These are phyloP conservation scores for Penicillium sumatraense DNA, from an alignment of 2,329 filamentous ascomycete species.

Conservation along the genomic window DNA sequence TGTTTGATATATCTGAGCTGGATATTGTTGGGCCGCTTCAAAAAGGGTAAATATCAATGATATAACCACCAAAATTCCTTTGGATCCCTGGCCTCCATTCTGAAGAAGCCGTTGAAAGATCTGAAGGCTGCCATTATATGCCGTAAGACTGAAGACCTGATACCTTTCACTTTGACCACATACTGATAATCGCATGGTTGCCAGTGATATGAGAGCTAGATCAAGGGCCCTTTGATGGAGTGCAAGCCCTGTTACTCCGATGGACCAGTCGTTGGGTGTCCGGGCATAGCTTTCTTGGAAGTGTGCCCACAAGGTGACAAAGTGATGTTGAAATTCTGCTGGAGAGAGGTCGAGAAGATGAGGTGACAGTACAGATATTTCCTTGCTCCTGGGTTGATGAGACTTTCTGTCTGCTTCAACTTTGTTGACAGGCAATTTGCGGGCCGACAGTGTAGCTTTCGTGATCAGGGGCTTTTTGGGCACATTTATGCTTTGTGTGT, in stretches of 20 bases:
- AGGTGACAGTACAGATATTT: background rate
- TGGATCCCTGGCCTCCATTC: background rate
- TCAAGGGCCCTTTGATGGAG: constrained; percentile 9
- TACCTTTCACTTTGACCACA: constrained; percentile 1
- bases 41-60: constrained; percentile 13
- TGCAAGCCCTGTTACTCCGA: background rate
- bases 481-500: constrained; percentile 1
- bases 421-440: background rate
- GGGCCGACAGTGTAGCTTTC: constrained; percentile 1
- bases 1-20: constrained; percentile 3
- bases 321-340: constrained; percentile 9
- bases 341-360: constrained; percentile 7
- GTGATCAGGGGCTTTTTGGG: constrained; percentile 7
- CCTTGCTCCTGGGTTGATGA: too few relatives aligned
- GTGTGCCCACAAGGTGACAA: constrained; percentile 3
- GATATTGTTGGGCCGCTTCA: constrained; percentile 5
- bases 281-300: constrained; percentile 7
- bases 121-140: constrained; percentile 6
- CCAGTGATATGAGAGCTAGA: constrained; percentile 8
- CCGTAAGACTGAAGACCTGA: constrained; percentile 7
- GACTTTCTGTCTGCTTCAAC: background rate
- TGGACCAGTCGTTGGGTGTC: constrained; percentile 6
- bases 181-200: constrained; percentile 10
- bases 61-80: constrained; percentile 3
- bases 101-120: constrained; percentile 10